Conservation (phyloP, 1,284 basidiomycete genomes). For the Ceratobasidium sp. region DNA sequence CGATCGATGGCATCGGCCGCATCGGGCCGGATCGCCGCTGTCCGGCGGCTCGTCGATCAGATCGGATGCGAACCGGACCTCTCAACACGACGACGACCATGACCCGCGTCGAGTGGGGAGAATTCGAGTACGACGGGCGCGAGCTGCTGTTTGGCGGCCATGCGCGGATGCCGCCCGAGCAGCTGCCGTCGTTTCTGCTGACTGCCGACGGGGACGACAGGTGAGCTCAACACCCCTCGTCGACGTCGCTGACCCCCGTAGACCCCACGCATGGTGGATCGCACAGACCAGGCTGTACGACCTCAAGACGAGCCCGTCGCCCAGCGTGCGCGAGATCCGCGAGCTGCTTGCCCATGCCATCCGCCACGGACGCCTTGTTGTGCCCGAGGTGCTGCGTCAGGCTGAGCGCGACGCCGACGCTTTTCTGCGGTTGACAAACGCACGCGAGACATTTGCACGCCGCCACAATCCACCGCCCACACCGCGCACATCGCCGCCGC, state of each 20-base stretch:
- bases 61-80: slow-evolving; percentile 21
- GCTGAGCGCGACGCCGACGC: slow-evolving; percentile 29
- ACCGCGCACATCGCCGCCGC: slow-evolving; percentile 12
- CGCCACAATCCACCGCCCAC: slow-evolving; percentile 16
- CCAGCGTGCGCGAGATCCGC: slow-evolving; percentile 28
- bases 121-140: slow-evolving; percentile 35
- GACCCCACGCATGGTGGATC: slow-evolving; percentile 30
- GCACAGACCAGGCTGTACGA: slow-evolving; percentile 32
- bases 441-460: slow-evolving; percentile 22
- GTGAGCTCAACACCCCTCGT: neutral
- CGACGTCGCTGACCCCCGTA: neutral
- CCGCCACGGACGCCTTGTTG: slow-evolving; percentile 10
- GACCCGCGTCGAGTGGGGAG: slow-evolving; percentile 29
- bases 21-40: slow-evolving; percentile 6
- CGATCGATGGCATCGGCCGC: slow-evolving; percentile 27
- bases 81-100: slow-evolving; percentile 17
- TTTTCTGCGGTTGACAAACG: slow-evolving; percentile 4
- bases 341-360: slow-evolving; percentile 33
- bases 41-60: slow-evolving; percentile 31
- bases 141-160: slow-evolving; percentile 13
- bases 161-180: slow-evolving; percentile 29
- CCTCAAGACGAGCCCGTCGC: slow-evolving; percentile 12
- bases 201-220: slow-evolving; percentile 35
- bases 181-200: slow-evolving; percentile 27
- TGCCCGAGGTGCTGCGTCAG: slow-evolving; percentile 19